Evolutionary conservation across 1,284 basidiomycete species (phyloP).

Genomic region (Vanrija pseudolonga): DNA sequence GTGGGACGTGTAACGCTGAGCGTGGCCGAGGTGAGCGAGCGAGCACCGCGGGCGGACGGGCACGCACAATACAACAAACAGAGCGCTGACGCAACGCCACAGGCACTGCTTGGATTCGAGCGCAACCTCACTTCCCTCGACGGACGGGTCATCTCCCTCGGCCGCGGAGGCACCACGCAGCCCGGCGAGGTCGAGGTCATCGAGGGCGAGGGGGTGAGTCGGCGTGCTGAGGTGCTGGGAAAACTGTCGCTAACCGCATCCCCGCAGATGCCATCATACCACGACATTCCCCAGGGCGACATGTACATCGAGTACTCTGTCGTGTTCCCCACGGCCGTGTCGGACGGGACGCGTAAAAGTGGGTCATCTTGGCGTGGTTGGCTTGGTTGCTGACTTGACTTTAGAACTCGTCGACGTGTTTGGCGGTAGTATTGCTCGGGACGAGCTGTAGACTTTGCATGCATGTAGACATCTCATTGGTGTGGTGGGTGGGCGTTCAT

Average conservation of each 20-base stretch:
- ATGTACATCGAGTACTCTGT: slow-evolving; percentile 88
- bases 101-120: slow-evolving; percentile 50
- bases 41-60: not conserved
- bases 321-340: slow-evolving; percentile 70
- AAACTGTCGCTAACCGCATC: not conserved
- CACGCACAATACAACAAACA: too few relatives aligned
- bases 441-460: slow-evolving; percentile 7
- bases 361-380: slow-evolving; percentile 17
- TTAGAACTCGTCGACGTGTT: slow-evolving; percentile 15
- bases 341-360: slow-evolving; percentile 66
- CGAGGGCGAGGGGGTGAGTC: slow-evolving; percentile 68
- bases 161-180: slow-evolving; percentile 76
- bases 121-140: slow-evolving; percentile 85
- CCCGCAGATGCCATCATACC: slow-evolving; percentile 66
- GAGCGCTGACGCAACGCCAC: not conserved
- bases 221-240: too few relatives aligned
- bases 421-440: not conserved
- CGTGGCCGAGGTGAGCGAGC: slow-evolving; percentile 70
- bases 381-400: not conserved
- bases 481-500: too few relatives aligned
- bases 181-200: slow-evolving; percentile 87
- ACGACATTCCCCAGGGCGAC: slow-evolving; percentile 65
- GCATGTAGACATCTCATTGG: not conserved
- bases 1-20: slow-evolving; percentile 87
- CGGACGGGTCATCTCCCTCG: slow-evolving; percentile 70